Base-by-base conservation (phyloP, 495 filamentous ascomycete species). In the Staphylotrichum longicolle region DNA sequence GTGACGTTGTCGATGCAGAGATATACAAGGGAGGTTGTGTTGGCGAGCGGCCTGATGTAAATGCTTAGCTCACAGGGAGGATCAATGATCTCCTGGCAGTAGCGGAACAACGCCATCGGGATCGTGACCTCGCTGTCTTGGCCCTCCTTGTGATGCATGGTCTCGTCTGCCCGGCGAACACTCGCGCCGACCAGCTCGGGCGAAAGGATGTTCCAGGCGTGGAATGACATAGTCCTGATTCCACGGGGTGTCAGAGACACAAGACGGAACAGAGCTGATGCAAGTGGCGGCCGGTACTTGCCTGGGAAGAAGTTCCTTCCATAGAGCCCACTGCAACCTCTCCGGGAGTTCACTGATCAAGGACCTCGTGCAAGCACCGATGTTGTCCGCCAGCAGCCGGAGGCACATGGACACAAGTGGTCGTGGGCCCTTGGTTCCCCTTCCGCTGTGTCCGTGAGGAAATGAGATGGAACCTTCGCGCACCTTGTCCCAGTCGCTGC, bases 11-110 rank as follows among this genome's bases (percentile, higher is more conserved):
- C 58, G 42, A 77, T 49, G 27, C 57, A 68, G 2, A 77, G 66
- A 14, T 67, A 68, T 2, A 63, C 59, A n/a, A 77, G 62, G 57
- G 70, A 72, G 3, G 67, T 62, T 30, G 42, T 40, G 10, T 58
- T 54, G 3, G 15, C 42, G 5, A 76, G 56, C 3, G 68, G 74
- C 2, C 55, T 30, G 5, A 54, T 65, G 58, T 72, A 75, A 2
- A 49, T 32, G 10, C 2, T 10, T 8, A 77, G 60, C 5, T 62
- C 39, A 39, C 27, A 62, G 27, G 12, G 55, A 30, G 65, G 61
- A 4, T 46, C 5, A n/a, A 34, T 5, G 5, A 73, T 61, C 2
- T 57, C 45, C 7, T 60, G 42, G 9, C 35, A 10, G 15, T 53
- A 50, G 7, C 60, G 45, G 46, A 56, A 34, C 14, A 48, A 1